Base-by-base conservation (phyloP, 768 basidiomycete genomes). In the Russula dissimulans region DNA sequence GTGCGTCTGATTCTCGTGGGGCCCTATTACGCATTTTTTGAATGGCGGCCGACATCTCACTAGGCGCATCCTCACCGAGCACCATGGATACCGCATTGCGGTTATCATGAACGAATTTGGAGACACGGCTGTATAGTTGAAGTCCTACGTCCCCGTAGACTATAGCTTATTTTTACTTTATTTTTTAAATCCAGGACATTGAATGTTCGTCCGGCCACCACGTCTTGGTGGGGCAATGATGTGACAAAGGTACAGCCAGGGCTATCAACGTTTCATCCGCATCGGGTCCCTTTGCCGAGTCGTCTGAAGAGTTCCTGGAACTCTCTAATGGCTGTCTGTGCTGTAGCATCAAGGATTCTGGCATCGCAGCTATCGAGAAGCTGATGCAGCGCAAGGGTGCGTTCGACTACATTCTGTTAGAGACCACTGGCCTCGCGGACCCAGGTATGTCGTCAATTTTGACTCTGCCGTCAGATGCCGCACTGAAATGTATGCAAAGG, bases 21-120 rank as follows among this genome's bases (percentile, higher is more conserved):
- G 11, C 5, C 18, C n/a, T 22, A 14, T 52, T 39, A 34, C 32
- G 41, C 42, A 17, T 31, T 29, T 56, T 12, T 43, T 26, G 8
- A 26, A 29, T 26, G 22, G 22, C 18, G 15, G 22, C 17, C 38
- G 44, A 48, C n/a, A 43, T 47, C 38, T 51, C 15, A 63, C 22
- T 31, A 89, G 86, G 66, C 86, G 94, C 36, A 95, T 98, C 67
- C 75, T 98, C 62, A 95, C 90, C 12, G 92, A 93, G 69, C 79
- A 85, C 42, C 95, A 98, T 79, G 95, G 95, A 3, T 93, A 94
- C 69, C 83, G 89, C 41, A 97, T 99, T 57, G 95, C 95, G 5
- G 95, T 99, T 22, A 97, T 95, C 64, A 94, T 97, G 91, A 97
- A 95, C 69, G 93, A 95, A 72, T 98, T 98, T 70, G 95, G 93